Evolutionary conservation across 805 yeast species (phyloP), one percentile per base, ranked within the genome.

Genomic region (Candida nemodendra): DNA sequence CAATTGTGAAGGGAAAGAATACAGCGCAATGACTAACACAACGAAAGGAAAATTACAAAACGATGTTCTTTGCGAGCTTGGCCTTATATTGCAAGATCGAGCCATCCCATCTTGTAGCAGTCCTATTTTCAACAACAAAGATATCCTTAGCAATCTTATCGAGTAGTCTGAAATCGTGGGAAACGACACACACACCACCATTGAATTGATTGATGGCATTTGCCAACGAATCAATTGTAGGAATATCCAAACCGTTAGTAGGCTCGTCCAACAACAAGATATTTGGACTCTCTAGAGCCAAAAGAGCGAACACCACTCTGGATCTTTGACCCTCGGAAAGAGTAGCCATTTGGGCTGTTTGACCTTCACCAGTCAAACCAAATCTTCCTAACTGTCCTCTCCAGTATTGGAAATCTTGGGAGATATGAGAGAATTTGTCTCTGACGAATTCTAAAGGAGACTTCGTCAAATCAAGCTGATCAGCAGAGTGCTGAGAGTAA

Each of bases 291-390:
- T 93, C 97, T 53, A 93, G 75, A 35, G 99, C 99, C 59, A 93
- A 78, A 52, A 93, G 73, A 9, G 98, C 98, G 61, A 93, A 93
- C 40, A 93, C 99, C 53, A 93, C 99, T 71, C 99, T 84, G 50
- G 98, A 91, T 74, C 98, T 85, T 77, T 93, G 99, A 67, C 99
- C 99, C 76, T 93, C 99, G 14, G 97, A 90, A 50, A 93, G 70
- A 13, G 99, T 93, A 54, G 95, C 98, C 98, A 93, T 93, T 64
- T 88, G 90, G 30, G 96, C 86, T 40, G 98, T 93, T 75, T 93
- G 99, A 48, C 91, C 95, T 71, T 93, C 98, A 71, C 99, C 99
- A 47, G 98, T 91, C 59, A 93, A 79, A 69, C 99, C 99, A 61
- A 84, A 93, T 69, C 97, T 86, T 61, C 99, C 99, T 57, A 93